Base-by-base conservation (phyloP, 2,329 filamentous ascomycete genomes). In the Paraconiothyrium brasiliense region DNA sequence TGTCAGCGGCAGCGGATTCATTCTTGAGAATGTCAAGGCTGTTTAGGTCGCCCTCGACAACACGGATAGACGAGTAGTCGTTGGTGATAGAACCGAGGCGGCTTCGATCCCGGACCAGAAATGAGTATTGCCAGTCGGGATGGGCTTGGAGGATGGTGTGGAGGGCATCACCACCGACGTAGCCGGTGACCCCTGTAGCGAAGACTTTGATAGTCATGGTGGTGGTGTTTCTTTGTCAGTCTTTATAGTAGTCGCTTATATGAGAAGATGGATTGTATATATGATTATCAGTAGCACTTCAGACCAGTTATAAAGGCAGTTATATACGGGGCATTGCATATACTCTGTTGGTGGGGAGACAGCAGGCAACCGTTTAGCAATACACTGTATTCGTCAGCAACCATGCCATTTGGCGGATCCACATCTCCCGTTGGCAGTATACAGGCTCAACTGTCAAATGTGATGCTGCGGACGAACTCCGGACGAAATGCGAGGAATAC, bases 81-180 rank as follows among this genome's bases (percentile, higher is more conserved):
- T 34, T 39, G 43, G 43, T 37, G 10, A 39, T 8, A 14, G 54
- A 57, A 32, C 30, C 54, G 41, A 57, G 27, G 20, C 54, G 43
- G 43, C 43, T 48, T 3, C 43, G 54, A 20, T 57, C 43, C 13
- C 54, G 30, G 11, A 39, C 54, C 5, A 57, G 43, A 34, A 57
- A 14, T 16, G 54, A 47, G 39, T 56, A 56, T 20, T 56, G 54
- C 54, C 54, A 56, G 54, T 56, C 54, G 16, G 54, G 54, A 24
- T 56, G 41, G 27, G 54, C 41, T 46, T 56, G 54, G 16, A 56
- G 41, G 16, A 56, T 46, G 24, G 16, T 35, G 37, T 58, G 34
- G 16, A 58, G 44, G n/a, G 34, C 55, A 43, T 58, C 55, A 50
- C 55, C 55, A 13, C 55, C 55, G 8, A 58, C 47, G 22, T 58